A percentile compares a stretch with the other conserved stretches of the same genome.
Evolutionary conservation across 768 basidiomycete genomes (phyloP).

Genomic region (Russula griseocarnosa): DNA sequence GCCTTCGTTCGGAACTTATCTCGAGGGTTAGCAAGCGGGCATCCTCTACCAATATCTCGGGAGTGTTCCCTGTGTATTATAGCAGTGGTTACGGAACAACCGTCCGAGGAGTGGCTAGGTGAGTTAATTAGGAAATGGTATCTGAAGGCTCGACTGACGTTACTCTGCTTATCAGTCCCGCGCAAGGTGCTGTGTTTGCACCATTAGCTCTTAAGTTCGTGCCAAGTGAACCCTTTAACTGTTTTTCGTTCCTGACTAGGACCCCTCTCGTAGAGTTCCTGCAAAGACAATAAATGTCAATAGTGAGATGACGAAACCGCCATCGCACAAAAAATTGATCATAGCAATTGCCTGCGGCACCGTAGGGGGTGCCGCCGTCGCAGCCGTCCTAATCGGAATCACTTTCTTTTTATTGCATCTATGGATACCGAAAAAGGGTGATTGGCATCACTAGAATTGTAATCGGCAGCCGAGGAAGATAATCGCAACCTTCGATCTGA

Average conservation of each 20-base stretch:
- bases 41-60: constrained; percentile 7
- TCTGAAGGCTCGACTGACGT: not conserved
- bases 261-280: not conserved
- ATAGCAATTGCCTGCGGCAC: constrained; percentile 23
- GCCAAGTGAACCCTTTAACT: not conserved
- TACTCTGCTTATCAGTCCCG: constrained; percentile 22
- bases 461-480: too few relatives aligned
- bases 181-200: constrained; percentile 30
- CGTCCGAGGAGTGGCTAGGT: constrained; percentile 20
- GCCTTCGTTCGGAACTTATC: constrained; percentile 13
- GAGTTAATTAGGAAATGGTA: not conserved
- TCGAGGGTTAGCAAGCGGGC: constrained; percentile 15
- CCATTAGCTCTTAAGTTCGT: constrained; percentile 30
- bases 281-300: not conserved
- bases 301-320: not conserved
- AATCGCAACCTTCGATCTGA: too few relatives aligned
- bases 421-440: too few relatives aligned
- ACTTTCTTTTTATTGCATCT: too few relatives aligned
- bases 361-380: constrained; percentile 14
- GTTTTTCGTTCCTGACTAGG: not conserved
- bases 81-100: constrained; percentile 1
- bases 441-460: too few relatives aligned
- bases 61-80: constrained; percentile 18
- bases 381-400: constrained; percentile 3
- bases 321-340: not conserved